Evolutionary conservation across 2,329 filamentous ascomycete genomes (phyloP).

Genomic region (Davidsoniella australis): DNA sequence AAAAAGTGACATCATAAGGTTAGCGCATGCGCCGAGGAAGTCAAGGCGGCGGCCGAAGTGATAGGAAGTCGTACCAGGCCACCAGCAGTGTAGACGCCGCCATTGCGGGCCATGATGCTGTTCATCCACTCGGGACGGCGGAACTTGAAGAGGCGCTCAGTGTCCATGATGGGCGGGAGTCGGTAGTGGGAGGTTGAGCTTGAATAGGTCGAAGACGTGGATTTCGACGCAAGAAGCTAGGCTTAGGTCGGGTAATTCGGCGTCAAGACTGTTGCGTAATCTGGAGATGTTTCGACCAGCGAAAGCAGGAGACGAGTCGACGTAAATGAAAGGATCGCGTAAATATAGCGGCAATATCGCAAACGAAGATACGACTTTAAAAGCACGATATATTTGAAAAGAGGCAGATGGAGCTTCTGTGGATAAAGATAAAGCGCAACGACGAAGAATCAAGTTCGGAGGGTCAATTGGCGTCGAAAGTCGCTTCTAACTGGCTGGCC

Average conservation of each 20-base stretch:
- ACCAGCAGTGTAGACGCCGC: constrained; percentile 45
- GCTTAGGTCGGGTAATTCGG: neutral
- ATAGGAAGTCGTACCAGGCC: constrained; percentile 34
- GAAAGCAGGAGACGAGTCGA: neutral
- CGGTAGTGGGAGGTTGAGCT: neutral
- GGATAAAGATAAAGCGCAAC: too few species aligned
- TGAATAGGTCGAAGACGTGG: neutral
- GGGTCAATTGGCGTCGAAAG: too few species aligned
- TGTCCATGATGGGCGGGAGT: constrained; percentile 30
- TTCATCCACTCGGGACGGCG: constrained; percentile 49
- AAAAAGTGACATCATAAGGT: neutral
- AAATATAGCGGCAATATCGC: neutral
- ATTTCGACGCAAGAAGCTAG: neutral
- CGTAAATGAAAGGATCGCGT: neutral
- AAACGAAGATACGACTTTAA: too few species aligned
- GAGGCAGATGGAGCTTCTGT: neutral
- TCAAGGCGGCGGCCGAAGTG: neutral
- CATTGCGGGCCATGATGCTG: constrained; percentile 44
- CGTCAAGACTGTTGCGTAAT: neutral
- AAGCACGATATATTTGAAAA: neutral
- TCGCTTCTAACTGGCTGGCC: too few species aligned
- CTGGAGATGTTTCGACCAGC: constrained; percentile 3
- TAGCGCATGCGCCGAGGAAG: neutral
- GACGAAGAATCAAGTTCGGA: too few species aligned
- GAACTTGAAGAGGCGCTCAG: constrained; percentile 53